Evolutionary conservation across 805 yeast species (phyloP).

Genomic region (Kuraishia molischiana): DNA sequence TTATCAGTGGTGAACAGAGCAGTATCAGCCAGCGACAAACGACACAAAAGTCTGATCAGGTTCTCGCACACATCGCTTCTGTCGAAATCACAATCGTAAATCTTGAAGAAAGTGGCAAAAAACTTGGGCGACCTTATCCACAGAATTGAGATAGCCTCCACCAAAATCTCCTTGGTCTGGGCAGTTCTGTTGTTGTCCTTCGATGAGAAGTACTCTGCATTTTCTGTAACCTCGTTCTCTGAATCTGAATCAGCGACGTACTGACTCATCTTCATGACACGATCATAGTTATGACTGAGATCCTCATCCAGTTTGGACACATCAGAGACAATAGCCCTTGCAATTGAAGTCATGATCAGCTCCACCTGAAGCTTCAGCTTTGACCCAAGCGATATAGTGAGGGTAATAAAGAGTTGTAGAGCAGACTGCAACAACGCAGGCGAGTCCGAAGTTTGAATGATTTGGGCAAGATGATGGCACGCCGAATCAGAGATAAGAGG

Average conservation of each 20-base stretch:
- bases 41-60: slow-evolving; percentile 60
- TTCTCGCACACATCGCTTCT: slow-evolving; percentile 67
- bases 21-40: slow-evolving; percentile 77
- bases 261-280: slow-evolving; percentile 15
- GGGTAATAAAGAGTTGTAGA: slow-evolving; percentile 62
- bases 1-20: slow-evolving; percentile 70
- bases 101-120: slow-evolving; percentile 67
- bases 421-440: slow-evolving; percentile 66
- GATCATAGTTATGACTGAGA: slow-evolving; percentile 15
- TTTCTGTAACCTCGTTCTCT: slow-evolving; percentile 2
- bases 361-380: slow-evolving; percentile 76
- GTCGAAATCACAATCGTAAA: slow-evolving; percentile 87
- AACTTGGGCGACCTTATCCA: slow-evolving; percentile 77
- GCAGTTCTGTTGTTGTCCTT: slow-evolving; percentile 10
- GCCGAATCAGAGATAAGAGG: slow-evolving; percentile 66
- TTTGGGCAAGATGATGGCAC: slow-evolving; percentile 77
- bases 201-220: neutral
- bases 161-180: slow-evolving; percentile 64
- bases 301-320: slow-evolving; percentile 15
- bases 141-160: slow-evolving; percentile 73
- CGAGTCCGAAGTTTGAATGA: slow-evolving; percentile 67
- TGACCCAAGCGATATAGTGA: slow-evolving; percentile 56
- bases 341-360: slow-evolving; percentile 52
- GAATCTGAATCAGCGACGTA: slow-evolving; percentile 12
- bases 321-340: slow-evolving; percentile 28